These are phyloP conservation scores for Diaporthe citriasiana DNA, from an alignment of 2,329 filamentous ascomycete species.

Conservation along the genomic window DNA sequence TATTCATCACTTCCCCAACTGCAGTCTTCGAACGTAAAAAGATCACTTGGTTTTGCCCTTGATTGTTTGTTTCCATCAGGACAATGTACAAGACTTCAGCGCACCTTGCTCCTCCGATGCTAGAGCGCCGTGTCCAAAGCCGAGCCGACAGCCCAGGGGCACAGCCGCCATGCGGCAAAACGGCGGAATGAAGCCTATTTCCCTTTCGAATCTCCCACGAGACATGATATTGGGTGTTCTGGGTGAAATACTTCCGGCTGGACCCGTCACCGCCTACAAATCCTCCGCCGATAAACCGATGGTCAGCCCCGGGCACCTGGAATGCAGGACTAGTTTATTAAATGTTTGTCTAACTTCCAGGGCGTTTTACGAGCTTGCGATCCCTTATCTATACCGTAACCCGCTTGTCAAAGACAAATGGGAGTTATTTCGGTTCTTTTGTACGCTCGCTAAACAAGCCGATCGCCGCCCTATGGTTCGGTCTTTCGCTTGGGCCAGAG, in stretches of 20 bases:
- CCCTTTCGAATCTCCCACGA: not conserved
- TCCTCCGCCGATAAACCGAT: not conserved
- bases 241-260: not conserved
- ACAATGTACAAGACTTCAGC: not conserved
- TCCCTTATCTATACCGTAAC: not conserved
- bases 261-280: not conserved
- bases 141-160: not conserved
- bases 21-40: not conserved
- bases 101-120: not conserved
- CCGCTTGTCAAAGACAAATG: not conserved
- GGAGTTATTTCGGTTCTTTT: not conserved
- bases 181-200: not conserved
- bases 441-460: not conserved
- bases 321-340: not conserved
- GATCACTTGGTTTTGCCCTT: not conserved
- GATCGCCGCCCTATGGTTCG: not conserved
- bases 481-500: constrained; percentile 1
- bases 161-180: not conserved
- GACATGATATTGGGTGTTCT: not conserved
- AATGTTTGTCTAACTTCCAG: not conserved
- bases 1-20: not conserved
- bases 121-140: not conserved
- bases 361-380: not conserved
- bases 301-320: not conserved
- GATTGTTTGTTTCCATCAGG: no score